Percentiles rank a stretch among this genome's conserved stretches.
These are phyloP conservation scores for Trichoderma erinaceum DNA, from an alignment of 495 filamentous ascomycete genomes.

Conservation along the genomic window DNA sequence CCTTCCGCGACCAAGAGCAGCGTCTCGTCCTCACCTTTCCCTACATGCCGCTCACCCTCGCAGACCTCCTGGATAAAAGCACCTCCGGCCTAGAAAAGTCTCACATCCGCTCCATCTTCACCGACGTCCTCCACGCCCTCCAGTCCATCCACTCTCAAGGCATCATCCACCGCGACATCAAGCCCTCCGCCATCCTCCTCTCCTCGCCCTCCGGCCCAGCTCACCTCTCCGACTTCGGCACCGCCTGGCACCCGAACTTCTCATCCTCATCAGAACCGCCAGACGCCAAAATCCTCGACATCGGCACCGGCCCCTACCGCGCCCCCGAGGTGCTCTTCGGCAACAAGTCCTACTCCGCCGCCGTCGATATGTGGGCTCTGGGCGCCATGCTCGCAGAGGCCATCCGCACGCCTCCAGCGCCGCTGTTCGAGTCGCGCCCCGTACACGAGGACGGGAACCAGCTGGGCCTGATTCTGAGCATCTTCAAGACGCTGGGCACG, in stretches of 20 bases:
- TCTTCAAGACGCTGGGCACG: conserved; percentile 84
- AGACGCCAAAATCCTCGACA: conserved; percentile 74
- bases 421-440: conserved; percentile 65
- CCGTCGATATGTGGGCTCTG: conserved; percentile 85
- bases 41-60: conserved; percentile 68
- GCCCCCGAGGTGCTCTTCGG: conserved; percentile 91
- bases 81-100: conserved; percentile 33
- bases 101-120: conserved; percentile 46
- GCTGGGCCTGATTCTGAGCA: conserved; percentile 78
- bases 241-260: conserved; percentile 64
- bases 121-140: conserved; percentile 67
- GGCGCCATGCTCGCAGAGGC: conserved; percentile 77
- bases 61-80: conserved; percentile 46
- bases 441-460: conserved; percentile 86
- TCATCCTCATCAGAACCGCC: conserved; percentile 56
- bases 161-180: conserved; percentile 91
- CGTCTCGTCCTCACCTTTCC: conserved; percentile 76
- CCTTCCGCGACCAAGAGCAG: conserved; percentile 64
- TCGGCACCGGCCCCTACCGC: conserved; percentile 88
- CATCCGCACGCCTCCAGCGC: conserved; percentile 42
- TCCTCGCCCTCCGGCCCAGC: conserved; percentile 60
- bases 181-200: conserved; percentile 84
- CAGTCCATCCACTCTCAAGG: conserved; percentile 60
- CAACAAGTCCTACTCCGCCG: conserved; percentile 57
- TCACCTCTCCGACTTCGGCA: conserved; percentile 85